phyloP scores from a whole-genome alignment of 345 rosid species.

The Pistacia atlantica region DNA sequence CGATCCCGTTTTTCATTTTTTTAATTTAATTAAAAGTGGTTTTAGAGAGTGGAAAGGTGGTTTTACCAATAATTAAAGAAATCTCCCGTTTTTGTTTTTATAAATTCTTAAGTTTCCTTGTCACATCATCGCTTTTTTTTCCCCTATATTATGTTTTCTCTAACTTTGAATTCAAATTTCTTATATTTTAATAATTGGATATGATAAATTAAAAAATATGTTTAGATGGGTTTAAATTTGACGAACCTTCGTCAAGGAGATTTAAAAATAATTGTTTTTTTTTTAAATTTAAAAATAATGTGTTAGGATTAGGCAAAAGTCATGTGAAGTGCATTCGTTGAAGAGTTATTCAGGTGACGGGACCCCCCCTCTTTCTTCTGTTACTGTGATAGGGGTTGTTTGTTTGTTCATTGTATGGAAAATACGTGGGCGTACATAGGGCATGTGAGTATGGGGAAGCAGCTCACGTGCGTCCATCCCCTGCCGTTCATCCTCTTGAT shows the following conservation, averaged over 20 bases:
- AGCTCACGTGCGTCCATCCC: conserved; percentile 53
- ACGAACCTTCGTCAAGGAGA: no score
- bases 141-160: neutral
- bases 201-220: no score
- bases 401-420: neutral
- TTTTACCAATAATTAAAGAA: neutral
- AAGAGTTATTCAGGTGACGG: conserved; percentile 12
- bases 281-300: no score
- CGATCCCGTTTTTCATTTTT: conserved; percentile 26
- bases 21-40: neutral
- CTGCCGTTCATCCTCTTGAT: conserved; percentile 31
- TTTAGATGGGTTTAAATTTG: no score
- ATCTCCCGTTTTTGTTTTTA: no score
- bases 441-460: conserved; percentile 39
- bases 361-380: neutral
- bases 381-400: neutral
- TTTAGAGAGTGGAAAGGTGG: neutral
- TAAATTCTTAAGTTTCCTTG: neutral
- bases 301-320: neutral
- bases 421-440: conserved; percentile 10
- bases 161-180: neutral
- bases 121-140: neutral
- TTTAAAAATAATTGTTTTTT: no score
- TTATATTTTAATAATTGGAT: neutral
- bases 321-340: neutral